Conservation (phyloP, 306 rosid species). For the Prunus persica region Prunus_persica_NCBIv2 NC_034015.1:17489501-17490000, state of each 20-base stretch:
- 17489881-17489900: slow-evolving; percentile 60
- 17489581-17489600: slow-evolving; percentile 75
- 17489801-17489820: slow-evolving; percentile 69
- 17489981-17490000: background rate
- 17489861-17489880: slow-evolving; percentile 66
- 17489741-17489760: slow-evolving; percentile 36
- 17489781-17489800: slow-evolving; percentile 63
- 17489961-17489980: slow-evolving; percentile 15
- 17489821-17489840: slow-evolving; percentile 73
- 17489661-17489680: slow-evolving; percentile 41
- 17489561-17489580: slow-evolving; percentile 75
- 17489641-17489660: slow-evolving; percentile 57
- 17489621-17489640: slow-evolving; percentile 83
- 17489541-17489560: slow-evolving; percentile 71
- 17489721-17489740: slow-evolving; percentile 43
- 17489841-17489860: slow-evolving; percentile 65
- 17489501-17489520: slow-evolving; percentile 57
- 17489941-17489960: slow-evolving; percentile 52
- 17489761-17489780: slow-evolving; percentile 65
- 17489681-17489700: slow-evolving; percentile 25
- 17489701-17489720: slow-evolving; percentile 25
- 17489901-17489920: slow-evolving; percentile 58
- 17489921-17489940: slow-evolving; percentile 79
- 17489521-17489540: slow-evolving; percentile 65
- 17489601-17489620: slow-evolving; percentile 66